Conservation (phyloP, 2,329 filamentous ascomycete genomes). For the Celoporthe dispersa region DNA sequence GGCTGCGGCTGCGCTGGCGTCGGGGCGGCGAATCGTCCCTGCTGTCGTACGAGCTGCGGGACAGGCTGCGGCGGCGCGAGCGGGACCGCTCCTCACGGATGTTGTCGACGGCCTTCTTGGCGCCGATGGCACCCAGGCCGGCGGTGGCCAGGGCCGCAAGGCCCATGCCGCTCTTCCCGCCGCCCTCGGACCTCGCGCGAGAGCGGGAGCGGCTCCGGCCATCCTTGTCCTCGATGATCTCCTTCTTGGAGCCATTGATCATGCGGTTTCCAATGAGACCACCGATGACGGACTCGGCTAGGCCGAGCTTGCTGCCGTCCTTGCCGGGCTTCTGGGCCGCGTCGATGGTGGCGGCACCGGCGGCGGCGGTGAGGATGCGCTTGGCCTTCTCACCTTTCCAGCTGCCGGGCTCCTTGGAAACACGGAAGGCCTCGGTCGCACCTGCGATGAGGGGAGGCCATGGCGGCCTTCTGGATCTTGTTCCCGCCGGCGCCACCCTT, state of each 20-base stretch:
- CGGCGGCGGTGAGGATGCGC: slow-evolving; percentile 85
- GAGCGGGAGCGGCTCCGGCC: slow-evolving; percentile 74
- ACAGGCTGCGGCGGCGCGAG: slow-evolving; percentile 52
- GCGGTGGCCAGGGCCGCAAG: slow-evolving; percentile 68
- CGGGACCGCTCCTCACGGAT: slow-evolving; percentile 46
- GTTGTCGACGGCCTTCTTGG: slow-evolving; percentile 60
- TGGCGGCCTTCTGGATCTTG: slow-evolving; percentile 83
- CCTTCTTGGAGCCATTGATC: slow-evolving; percentile 76
- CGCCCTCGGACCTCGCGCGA: slow-evolving; percentile 66
- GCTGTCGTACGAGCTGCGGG: slow-evolving; percentile 50
- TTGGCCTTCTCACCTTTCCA: slow-evolving; percentile 94
- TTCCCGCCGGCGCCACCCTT: slow-evolving; percentile 50
- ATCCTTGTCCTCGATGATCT: slow-evolving; percentile 63
- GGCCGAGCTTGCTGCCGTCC: slow-evolving; percentile 80
- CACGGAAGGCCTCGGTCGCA: slow-evolving; percentile 88
- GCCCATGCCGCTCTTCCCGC: slow-evolving; percentile 51
- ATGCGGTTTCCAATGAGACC: slow-evolving; percentile 85
- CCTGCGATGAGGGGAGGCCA: slow-evolving; percentile 89
- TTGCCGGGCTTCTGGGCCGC: slow-evolving; percentile 71
- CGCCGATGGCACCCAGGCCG: slow-evolving; percentile 63
- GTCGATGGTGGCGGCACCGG: slow-evolving; percentile 85
- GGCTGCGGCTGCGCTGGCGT: slow-evolving; percentile 59
- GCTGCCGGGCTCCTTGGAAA: slow-evolving; percentile 83
- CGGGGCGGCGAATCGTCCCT: slow-evolving; percentile 47
- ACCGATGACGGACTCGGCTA: slow-evolving; percentile 85